Conservation (phyloP, 208 protist species). For the Leishmania guyanensis region DNA sequence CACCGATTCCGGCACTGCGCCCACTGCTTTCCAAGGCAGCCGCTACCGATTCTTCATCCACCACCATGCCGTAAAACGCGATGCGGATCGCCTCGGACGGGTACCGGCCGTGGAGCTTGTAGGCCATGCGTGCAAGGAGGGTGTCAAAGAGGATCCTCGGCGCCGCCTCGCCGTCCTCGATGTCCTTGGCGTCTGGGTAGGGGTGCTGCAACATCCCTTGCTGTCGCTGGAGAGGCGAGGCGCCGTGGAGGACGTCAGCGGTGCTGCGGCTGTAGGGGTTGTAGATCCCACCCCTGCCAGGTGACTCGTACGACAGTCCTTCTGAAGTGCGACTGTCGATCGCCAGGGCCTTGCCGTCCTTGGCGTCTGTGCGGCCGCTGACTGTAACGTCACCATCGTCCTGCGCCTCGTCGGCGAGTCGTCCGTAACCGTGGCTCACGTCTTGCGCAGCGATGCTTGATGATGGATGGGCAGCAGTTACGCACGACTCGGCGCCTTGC, state of each 20-base stretch:
- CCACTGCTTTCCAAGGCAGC: constrained; percentile 14
- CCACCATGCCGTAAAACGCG: constrained; percentile 62
- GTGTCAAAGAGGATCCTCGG: constrained; percentile 65
- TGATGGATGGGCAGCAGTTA: constrained; percentile 1
- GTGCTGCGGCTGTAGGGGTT: background rate
- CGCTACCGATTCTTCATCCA: constrained; percentile 28
- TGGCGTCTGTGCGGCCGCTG: background rate
- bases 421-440: background rate
- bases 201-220: background rate
- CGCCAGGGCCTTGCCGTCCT: constrained; percentile 1
- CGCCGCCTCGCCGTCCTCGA: constrained; percentile 17
- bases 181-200: constrained; percentile 3
- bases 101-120: constrained; percentile 76
- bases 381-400: background rate
- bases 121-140: constrained; percentile 73
- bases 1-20: background rate
- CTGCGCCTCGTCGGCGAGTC: background rate
- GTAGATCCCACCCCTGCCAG: background rate
- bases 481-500: constrained; percentile 9
- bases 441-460: background rate
- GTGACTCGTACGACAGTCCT: background rate
- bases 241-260: background rate
- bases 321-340: background rate
- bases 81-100: constrained; percentile 58
- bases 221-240: background rate